Evolutionary conservation across 129 eudicot genomes (phyloP).

Genomic region (Chrysanthemum seticuspe): DNA sequence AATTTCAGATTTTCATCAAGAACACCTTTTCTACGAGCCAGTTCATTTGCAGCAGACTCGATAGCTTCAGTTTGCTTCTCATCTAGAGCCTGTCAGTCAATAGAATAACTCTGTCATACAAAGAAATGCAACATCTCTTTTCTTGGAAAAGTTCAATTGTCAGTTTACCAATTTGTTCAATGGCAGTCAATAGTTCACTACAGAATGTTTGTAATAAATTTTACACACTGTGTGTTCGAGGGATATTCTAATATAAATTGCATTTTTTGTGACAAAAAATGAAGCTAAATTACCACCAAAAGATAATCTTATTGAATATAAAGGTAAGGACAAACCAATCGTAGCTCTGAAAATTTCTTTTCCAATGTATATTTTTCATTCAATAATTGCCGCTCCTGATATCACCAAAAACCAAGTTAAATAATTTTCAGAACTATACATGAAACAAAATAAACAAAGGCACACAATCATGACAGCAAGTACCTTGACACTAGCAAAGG

Average conservation of each 20-base stretch:
- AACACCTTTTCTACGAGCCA: conserved; percentile 79
- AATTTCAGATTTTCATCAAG: conserved; percentile 78
- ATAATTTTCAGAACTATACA: conserved; percentile 9
- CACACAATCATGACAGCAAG: conserved; percentile 8
- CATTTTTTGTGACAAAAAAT: conserved; percentile 9
- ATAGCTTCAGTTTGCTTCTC: conserved; percentile 88
- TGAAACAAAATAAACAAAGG: conserved; percentile 8
- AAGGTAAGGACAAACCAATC: conserved; percentile 59
- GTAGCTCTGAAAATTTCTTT: conserved; percentile 82
- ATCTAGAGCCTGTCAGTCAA: conserved; percentile 63
- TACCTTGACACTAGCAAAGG: conserved; percentile 74
- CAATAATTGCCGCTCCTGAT: conserved; percentile 81
- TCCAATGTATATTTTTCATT: conserved; percentile 85
- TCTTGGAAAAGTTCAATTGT: conserved; percentile 8
- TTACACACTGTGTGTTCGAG: conserved; percentile 8
- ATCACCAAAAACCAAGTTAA: conserved; percentile 19
- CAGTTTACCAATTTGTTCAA: conserved; percentile 16
- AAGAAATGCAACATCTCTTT: conserved; percentile 14
- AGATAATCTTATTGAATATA: conserved; percentile 11
- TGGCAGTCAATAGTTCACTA: neutral
- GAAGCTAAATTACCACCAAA: conserved; percentile 13
- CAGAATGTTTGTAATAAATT: too few species aligned
- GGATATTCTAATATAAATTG: conserved; percentile 5
- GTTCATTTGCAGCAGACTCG: conserved; percentile 72
- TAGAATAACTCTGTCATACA: conserved; percentile 11